Evolutionary conservation across 805 yeast species (phyloP), one percentile per base, ranked within the genome.

Genomic region (Candida germanica): DNA sequence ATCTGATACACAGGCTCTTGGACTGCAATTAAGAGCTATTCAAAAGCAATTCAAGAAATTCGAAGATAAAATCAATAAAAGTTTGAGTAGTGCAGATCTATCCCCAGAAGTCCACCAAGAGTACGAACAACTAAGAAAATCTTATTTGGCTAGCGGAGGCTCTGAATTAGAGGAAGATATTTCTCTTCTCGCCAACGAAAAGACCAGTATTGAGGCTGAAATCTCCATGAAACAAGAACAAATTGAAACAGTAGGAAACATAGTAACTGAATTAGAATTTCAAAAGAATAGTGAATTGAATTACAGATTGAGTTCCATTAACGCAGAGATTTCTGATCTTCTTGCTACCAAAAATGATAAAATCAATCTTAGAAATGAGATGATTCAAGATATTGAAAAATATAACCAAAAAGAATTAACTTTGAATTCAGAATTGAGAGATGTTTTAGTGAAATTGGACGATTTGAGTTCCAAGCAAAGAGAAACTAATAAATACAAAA

Each of bases 401-500:
- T 51, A 56, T 16, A 50, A 58, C 13, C 60, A 54, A 22, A 69
- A 75, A 43, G 91, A 82, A 49, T 64, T 68, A 24, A 80, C 78
- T 39, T 51, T 85, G n/a, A 83, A 80, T 43, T 64, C 79, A 6
- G 75, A 77, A 42, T 63, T 89, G 39, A 73, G 79, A 44, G 81
- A 77, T 21, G 69, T 79, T 1, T 63, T 84, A 19, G 46, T 73
- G 2, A 73, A 73, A 47, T 63, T 91, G 30, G 83, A 83, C 42
- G 95, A 85, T 36, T 60, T 86, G 24, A 79, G 78, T 33, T 88
- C 95, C 1, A 77, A 72, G 39, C 83, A 80, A 55, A 75, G 91
- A 46, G 96, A 86, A 48, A 69, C 88, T 0, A 74, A 75, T 26
- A 75, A 78, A 43, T 95, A 88, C 43, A 71, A 73, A 33, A 76